These are phyloP conservation scores for Cryptosporidium bovis DNA, from an alignment of 169 alveolate genomes.

Conservation along the genomic window DNA sequence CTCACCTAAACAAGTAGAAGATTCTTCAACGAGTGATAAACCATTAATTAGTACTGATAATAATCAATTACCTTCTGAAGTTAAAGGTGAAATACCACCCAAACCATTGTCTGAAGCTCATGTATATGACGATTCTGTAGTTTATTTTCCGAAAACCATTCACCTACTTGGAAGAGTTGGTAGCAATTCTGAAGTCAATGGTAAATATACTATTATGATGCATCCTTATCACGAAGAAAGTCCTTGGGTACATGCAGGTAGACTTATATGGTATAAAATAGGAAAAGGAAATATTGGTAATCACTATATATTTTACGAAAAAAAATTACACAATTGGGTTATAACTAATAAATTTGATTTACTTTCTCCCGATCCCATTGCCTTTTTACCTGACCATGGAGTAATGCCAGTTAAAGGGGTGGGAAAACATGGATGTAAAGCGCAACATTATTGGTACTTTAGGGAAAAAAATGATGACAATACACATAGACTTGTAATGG, in stretches of 20 bases:
- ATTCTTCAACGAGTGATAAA: slow-evolving; percentile 3
- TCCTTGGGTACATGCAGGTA: slow-evolving; percentile 73
- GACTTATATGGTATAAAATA: slow-evolving; percentile 61
- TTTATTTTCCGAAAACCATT: slow-evolving; percentile 59
- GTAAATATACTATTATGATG: slow-evolving; percentile 72
- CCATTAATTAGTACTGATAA: background rate
- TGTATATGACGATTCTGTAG: slow-evolving; percentile 22
- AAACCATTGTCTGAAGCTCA: slow-evolving; percentile 40
- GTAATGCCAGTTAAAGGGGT: slow-evolving; percentile 75
- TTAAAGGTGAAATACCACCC: slow-evolving; percentile 55
- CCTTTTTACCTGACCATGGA: slow-evolving; percentile 71
- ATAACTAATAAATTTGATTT: slow-evolving; percentile 61
- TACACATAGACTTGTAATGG: slow-evolving; percentile 58
- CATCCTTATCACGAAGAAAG: slow-evolving; percentile 74
- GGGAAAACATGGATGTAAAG: slow-evolving; percentile 70
- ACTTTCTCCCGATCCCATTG: slow-evolving; percentile 51
- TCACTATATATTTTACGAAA: slow-evolving; percentile 57
- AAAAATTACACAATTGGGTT: slow-evolving; percentile 69
- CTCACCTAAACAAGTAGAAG: background rate
- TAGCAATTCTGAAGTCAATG: slow-evolving; percentile 28
- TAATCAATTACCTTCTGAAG: slow-evolving; percentile 43
- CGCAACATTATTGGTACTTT: slow-evolving; percentile 72
- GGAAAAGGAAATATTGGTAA: slow-evolving; percentile 25
- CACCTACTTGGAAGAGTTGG: slow-evolving; percentile 66
- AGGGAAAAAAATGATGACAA: slow-evolving; percentile 29